Conservation (phyloP, 306 rosid genomes). For the Trifolium repens region DNA sequence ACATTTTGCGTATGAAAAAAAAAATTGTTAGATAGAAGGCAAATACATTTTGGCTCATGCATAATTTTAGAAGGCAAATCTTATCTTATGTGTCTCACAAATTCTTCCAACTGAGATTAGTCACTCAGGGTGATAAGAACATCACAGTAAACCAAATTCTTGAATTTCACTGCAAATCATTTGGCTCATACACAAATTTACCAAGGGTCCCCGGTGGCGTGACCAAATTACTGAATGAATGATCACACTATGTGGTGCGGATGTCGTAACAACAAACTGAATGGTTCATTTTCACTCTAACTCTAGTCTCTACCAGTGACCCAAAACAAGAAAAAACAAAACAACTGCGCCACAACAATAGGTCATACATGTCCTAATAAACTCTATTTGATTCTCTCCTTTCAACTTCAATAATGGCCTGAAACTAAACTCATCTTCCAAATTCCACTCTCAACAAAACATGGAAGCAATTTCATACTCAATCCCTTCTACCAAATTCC, state of each 20-base stretch:
- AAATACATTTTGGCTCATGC: no score
- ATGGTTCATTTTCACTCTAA: slow-evolving; percentile 33
- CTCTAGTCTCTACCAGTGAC: background rate
- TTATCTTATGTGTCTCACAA: no score
- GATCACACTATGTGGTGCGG: slow-evolving; percentile 62
- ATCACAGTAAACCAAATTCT: no score
- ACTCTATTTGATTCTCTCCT: background rate
- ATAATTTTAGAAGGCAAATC: no score
- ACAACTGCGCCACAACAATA: background rate
- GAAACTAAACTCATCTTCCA: slow-evolving; percentile 15
- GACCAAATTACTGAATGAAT: slow-evolving; percentile 8
- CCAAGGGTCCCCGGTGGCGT: background rate
- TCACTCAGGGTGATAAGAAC: no score
- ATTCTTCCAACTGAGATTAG: no score
- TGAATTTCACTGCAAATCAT: no score
- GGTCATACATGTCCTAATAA: background rate
- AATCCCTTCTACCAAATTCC: slow-evolving; percentile 47
- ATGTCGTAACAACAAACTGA: slow-evolving; percentile 46
- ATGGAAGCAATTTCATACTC: slow-evolving; percentile 64
- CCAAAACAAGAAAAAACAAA: background rate
- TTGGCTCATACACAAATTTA: background rate
- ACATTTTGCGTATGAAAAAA: no score
- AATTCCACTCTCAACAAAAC: slow-evolving; percentile 28
- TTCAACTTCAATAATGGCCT: slow-evolving; percentile 35
- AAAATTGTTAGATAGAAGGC: no score